Evolutionary conservation across 2,329 filamentous ascomycete species (phyloP), one percentile per base, ranked within the genome.

Genomic region (Cryphonectria radicalis): DNA sequence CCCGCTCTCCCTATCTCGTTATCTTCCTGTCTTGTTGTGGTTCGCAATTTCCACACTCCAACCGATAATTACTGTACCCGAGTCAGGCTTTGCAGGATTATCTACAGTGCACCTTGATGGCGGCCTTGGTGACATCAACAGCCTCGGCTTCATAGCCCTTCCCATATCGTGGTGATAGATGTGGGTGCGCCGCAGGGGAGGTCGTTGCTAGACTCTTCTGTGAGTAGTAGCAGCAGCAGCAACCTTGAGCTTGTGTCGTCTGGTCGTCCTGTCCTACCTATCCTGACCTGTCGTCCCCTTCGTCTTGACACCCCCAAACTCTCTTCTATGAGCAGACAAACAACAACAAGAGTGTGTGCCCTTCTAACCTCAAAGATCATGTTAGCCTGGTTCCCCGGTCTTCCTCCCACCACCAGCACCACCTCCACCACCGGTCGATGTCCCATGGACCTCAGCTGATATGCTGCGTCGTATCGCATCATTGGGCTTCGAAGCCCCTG

Each of bases 381-480:
- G 35, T 66, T 66, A 72, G 71, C 62, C 59, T 57, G 64, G 35
- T 65, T 66, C 57, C 55, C 22, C 63, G 40, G 63, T 32, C 22
- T 19, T n/a, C 11, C 22, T 50, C 46, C 46, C 17, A 17, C 43
- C 19, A 22, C 43, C 19, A 19, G 14, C 19, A 50, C 43, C 43
- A 22, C 43, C 43, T 32, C 32, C 32, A 32, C 66, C 63, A 46
- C 43, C 6, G 28, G 57, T 60, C 66, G 25, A 53, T 63, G 43
- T 71, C 62, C 57, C 57, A 71, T 73, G 74, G 70, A 73, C 74
- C 73, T 43, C 69, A 71, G 76, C 81, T 84, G 76, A 84, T 76
- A 83, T 84, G 82, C 77, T 83, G 69, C 80, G 80, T 72, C 79
- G 80, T 74, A 77, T 83, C 84, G 83, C 79, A 77, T 83, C 81